Evolutionary conservation across 2,329 filamentous ascomycete species (phyloP), one percentile per base, ranked within the genome.

Genomic region (Sclerotinia subarctica): DNA sequence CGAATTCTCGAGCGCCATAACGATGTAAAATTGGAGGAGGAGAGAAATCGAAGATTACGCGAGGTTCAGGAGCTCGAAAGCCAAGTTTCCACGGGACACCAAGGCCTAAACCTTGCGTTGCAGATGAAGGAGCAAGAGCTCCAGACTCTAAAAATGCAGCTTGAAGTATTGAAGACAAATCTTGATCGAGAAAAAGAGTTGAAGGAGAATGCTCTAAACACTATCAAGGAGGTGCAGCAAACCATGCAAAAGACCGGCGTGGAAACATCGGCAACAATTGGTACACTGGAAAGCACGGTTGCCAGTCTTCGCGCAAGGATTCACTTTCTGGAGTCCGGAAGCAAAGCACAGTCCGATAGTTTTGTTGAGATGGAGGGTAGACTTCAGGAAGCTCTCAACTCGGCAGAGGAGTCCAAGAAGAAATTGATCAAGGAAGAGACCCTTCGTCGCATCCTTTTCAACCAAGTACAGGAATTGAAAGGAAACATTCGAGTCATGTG

Each of bases 401-500:
- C 85, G 26, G 91, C 90, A 0, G 88, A 91, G 42, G 84, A 86
- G 47, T 88, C 91, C 0, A 88, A 91, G 68, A 88, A 92, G 72
- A 97, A 95, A 76, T 83, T 99, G 38, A 90, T 95, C 71, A 92
- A 90, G 75, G 95, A 98, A 77, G 95, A 99, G 80, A 95, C 92
- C 0, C 83, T 97, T 63, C 88, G 95, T 19, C 87, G 95, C 29
- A 94, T 96, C 73, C 85, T 99, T 0, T 97, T 98, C 82, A 98
- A 98, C 79, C 95, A 96, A 78, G 94, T 99, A 58, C 93, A 99
- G 78, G 95, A 99, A 77, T 86, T 99, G 69, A 97, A 97, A 79
- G 95, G 95, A 74, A 99, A 99, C 77, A 99, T 99, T 75, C 90
- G 95, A 26, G 95, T 99, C 72, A 99, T 99, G 87, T 98, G 94